These are phyloP conservation scores for Sarocladiaceae sp. DNA, from an alignment of 2,329 filamentous ascomycete genomes.

Conservation along the genomic window DNA sequence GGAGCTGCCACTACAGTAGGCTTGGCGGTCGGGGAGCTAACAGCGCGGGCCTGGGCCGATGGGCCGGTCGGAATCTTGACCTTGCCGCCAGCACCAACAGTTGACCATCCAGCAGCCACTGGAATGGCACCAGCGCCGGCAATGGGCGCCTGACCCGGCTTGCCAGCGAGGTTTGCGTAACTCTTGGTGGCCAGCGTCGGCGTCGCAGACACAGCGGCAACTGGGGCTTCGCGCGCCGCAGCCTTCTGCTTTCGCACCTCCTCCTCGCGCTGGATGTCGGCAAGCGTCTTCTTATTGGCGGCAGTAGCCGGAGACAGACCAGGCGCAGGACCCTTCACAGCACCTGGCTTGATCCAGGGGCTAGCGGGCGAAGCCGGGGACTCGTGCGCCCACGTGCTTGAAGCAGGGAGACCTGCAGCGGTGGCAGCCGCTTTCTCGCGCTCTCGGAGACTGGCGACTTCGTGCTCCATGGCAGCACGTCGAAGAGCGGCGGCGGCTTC, in stretches of 20 bases:
- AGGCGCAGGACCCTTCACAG: conserved; percentile 33
- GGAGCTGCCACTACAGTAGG: conserved; percentile 33
- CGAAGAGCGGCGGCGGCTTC: conserved; percentile 74
- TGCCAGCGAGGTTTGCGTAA: conserved; percentile 91
- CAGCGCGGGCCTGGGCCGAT: conserved; percentile 42
- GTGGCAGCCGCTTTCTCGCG: conserved; percentile 52
- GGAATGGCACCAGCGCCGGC: conserved; percentile 39
- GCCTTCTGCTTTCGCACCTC: conserved; percentile 81
- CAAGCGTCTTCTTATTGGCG: conserved; percentile 77
- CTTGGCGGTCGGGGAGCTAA: conserved; percentile 40
- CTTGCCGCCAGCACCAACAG: conserved; percentile 91
- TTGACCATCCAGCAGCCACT: conserved; percentile 71
- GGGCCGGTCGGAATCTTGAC: conserved; percentile 68
- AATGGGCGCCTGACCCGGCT: conserved; percentile 44
- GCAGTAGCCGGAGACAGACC: conserved; percentile 19
- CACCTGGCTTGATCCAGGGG: conserved; percentile 64
- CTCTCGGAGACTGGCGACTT: conserved; percentile 56
- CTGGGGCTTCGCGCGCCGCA: conserved; percentile 40
- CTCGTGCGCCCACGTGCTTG: conserved; percentile 82
- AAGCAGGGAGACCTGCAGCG: conserved; percentile 75
- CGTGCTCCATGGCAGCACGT: conserved; percentile 75
- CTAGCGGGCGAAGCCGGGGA: conserved; percentile 64
- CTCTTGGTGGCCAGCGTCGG: conserved; percentile 66
- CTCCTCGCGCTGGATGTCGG: conserved; percentile 96
- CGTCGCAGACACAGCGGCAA: conserved; percentile 42